A percentile compares a stretch with the other conserved stretches of the same genome.
phyloP scores from a whole-genome alignment of 768 basidiomycete genomes.

The Mycena polygramma region DNA sequence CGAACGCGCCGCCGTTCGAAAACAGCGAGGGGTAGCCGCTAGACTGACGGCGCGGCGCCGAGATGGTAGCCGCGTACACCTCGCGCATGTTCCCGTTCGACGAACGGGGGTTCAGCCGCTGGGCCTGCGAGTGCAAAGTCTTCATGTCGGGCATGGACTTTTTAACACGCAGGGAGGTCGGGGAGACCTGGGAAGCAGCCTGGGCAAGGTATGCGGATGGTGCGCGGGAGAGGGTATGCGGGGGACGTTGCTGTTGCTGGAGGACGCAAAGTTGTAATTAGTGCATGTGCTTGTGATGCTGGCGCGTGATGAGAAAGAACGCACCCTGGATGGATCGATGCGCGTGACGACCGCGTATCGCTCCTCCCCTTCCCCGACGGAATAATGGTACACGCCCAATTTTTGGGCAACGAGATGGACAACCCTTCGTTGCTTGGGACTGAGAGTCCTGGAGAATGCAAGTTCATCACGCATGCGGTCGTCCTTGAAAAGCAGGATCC shows the following conservation, averaged over 20 bases:
- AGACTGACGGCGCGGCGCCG: constrained; percentile 84
- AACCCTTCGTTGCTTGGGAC: constrained; percentile 88
- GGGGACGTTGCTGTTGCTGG: constrained; percentile 59
- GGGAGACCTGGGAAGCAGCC: constrained; percentile 55
- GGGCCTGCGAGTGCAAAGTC: constrained; percentile 83
- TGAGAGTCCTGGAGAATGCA: constrained; percentile 91
- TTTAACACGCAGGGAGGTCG: constrained; percentile 84
- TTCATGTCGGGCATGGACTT: constrained; percentile 99
- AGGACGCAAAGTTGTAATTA: constrained; percentile 19
- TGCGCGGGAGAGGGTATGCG: constrained; percentile 82
- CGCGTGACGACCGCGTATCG: constrained; percentile 95
- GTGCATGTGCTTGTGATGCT: constrained; percentile 7
- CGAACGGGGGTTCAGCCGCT: constrained; percentile 82
- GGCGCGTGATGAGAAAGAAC: constrained; percentile 37
- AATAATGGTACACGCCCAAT: constrained; percentile 94
- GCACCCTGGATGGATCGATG: constrained; percentile 85
- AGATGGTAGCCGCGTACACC: constrained; percentile 85
- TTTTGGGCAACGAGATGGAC: constrained; percentile 98
- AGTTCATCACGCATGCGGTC: constrained; percentile 98
- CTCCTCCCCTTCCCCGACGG: constrained; percentile 92
- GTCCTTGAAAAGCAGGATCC: constrained; percentile 96
- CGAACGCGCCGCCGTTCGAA: constrained; percentile 64
- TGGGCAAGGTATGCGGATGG: constrained; percentile 85
- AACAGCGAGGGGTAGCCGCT: constrained; percentile 81
- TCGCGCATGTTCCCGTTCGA: constrained; percentile 92